Base-by-base conservation (phyloP, 2,329 filamentous ascomycete species). In the Fusarium sp. region DNA sequence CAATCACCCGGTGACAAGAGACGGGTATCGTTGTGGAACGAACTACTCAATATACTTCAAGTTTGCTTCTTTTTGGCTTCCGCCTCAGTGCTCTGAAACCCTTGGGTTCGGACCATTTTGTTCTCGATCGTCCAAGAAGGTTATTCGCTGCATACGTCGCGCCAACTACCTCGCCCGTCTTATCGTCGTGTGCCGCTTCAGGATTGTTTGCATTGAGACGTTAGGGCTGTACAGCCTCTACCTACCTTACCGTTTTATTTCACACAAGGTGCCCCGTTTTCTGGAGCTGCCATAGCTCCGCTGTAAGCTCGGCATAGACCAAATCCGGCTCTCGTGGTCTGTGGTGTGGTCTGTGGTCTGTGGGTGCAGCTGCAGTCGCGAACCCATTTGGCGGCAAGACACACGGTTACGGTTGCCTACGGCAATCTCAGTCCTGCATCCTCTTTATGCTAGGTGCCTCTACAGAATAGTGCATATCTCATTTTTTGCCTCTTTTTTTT, bases 241-340 rank as follows among this genome's bases (percentile, higher is more conserved):
- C 34, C 10, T 24, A 30, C 10, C 26, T 4, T 28, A 28, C 26
- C 26, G 26, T 43, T 52, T 51, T 36, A 23, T 56, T 36, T 53
- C 26, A 45, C 43, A 53, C 47, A 49, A 57, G 42, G 43, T 34
- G 28, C 49, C 56, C 40, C 48, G 54, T 62, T 62, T 46, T 45
- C 51, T 62, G 53, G 44, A 46, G 45, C 54, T 60, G 53, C 46
- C 65, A 52, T 54, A 59, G 62, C 52, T 59, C 62, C 68, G 63
- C 58, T 67, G 53, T 56, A 68, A 48, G 30, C 30, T 46, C 47
- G 55, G 40, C 54, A 68, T 39, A 60, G 53, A 50, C 68, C 70
- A 63, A 68, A 72, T 72, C 70, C 70, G 70, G 70, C 58, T 62
- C 50, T 52, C 30, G 10, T 28, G 11, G 10, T 28, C 10, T n/a